Evolutionary conservation across 768 basidiomycete species (phyloP).

Genomic region (Amanita muscaria): DNA sequence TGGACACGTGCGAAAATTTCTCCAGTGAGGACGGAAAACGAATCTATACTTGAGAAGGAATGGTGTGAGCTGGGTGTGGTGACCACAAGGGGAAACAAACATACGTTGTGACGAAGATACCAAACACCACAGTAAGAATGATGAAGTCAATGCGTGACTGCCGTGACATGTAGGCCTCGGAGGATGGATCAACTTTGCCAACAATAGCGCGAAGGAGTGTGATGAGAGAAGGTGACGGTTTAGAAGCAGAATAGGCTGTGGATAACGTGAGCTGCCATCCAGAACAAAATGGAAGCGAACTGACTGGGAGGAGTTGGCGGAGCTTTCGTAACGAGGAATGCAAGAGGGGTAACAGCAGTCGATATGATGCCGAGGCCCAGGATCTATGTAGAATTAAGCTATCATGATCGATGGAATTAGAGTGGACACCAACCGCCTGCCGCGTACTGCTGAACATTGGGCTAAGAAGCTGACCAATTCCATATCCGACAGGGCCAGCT

Average conservation of each 20-base stretch:
- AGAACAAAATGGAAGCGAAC: slow-evolving; percentile 13
- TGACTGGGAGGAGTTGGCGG: slow-evolving; percentile 78
- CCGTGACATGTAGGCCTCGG: slow-evolving; percentile 47
- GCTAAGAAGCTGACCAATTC: slow-evolving; percentile 64
- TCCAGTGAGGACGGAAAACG: slow-evolving; percentile 57
- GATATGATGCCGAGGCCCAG: slow-evolving; percentile 64
- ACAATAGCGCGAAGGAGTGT: slow-evolving; percentile 48
- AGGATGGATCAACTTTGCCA: slow-evolving; percentile 28
- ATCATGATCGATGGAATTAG: not conserved
- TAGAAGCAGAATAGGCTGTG: slow-evolving; percentile 59
- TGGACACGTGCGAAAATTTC: slow-evolving; percentile 51
- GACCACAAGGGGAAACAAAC: slow-evolving; percentile 16
- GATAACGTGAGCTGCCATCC: not conserved
- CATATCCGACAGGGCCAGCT: slow-evolving; percentile 72
- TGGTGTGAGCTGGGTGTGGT: not conserved
- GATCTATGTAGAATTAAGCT: slow-evolving; percentile 41
- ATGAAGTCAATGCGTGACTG: slow-evolving; percentile 66
- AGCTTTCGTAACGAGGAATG: slow-evolving; percentile 46
- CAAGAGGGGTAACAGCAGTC: slow-evolving; percentile 49
- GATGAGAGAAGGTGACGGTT: slow-evolving; percentile 40
- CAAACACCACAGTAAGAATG: slow-evolving; percentile 53
- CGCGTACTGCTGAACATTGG: slow-evolving; percentile 47
- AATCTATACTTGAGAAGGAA: slow-evolving; percentile 37
- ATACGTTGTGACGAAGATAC: slow-evolving; percentile 54
- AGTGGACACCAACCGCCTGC: slow-evolving; percentile 55